phyloP scores from a whole-genome alignment of 768 basidiomycete genomes.

The Amanita jacksonii region DNA sequence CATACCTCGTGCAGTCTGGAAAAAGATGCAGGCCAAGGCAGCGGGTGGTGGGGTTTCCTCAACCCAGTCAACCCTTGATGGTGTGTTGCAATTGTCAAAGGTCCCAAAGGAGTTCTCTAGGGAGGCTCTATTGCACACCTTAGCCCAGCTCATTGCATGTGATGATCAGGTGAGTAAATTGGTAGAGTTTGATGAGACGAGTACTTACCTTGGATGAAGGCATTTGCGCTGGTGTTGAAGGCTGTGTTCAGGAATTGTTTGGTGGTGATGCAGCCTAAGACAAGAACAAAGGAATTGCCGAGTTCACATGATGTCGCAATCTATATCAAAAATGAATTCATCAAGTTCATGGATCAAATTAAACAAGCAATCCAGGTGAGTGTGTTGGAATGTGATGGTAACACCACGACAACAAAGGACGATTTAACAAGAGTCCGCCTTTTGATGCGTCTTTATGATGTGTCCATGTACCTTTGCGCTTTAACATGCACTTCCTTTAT shows the following conservation, averaged over 20 bases:
- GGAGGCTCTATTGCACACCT: constrained; percentile 7
- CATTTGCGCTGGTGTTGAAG: constrained; percentile 11
- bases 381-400: too few species aligned
- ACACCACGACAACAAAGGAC: too few species aligned
- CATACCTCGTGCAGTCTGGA: neutral
- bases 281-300: constrained; percentile 11
- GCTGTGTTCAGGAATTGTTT: constrained; percentile 12
- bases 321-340: constrained; percentile 14
- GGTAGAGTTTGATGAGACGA: neutral
- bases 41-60: too few species aligned
- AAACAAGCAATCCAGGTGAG: constrained; percentile 10
- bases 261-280: constrained; percentile 13
- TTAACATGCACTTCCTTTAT: too few species aligned
- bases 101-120: constrained; percentile 10
- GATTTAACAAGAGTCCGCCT: too few species aligned
- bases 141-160: constrained; percentile 12
- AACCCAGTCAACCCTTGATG: neutral
- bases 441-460: too few species aligned
- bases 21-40: neutral
- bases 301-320: constrained; percentile 10
- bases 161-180: constrained; percentile 12
- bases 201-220: constrained; percentile 6
- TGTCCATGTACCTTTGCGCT: too few species aligned
- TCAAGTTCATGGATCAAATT: constrained; percentile 5
- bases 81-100: neutral